phyloP scores from a whole-genome alignment of 129 eudicot genomes.

The Pulicaria dysenterica region DNA sequence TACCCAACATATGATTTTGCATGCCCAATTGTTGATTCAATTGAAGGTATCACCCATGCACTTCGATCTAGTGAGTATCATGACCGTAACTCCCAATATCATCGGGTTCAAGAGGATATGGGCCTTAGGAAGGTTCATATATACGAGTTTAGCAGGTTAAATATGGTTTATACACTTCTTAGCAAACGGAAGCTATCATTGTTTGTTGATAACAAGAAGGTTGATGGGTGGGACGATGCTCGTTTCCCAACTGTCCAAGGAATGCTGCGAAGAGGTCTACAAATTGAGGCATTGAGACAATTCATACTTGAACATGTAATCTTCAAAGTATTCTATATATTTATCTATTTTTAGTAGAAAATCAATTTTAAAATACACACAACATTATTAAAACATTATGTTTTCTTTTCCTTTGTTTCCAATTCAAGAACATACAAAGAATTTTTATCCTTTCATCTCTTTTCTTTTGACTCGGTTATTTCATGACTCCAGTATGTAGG shows the following conservation, averaged over 20 bases:
- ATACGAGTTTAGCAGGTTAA: conserved; percentile 82
- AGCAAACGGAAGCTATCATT: conserved; percentile 87
- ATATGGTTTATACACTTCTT: conserved; percentile 92
- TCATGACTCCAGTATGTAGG: no score
- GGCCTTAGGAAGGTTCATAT: conserved; percentile 74
- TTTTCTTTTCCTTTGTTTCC: no score
- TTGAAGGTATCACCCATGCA: conserved; percentile 92
- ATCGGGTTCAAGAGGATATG: conserved; percentile 79
- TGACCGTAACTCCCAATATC: conserved; percentile 89
- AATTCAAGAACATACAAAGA: no score
- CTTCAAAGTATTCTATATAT: no score
- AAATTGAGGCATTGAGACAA: conserved; percentile 74
- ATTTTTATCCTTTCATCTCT: no score
- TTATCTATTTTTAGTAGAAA: no score
- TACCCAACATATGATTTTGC: conserved; percentile 96
- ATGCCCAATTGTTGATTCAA: conserved; percentile 86
- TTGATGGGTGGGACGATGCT: conserved; percentile 97
- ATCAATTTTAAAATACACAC: not conserved
- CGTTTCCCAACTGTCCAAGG: conserved; percentile 97
- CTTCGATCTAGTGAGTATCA: conserved; percentile 91
- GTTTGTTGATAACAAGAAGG: conserved; percentile 84
- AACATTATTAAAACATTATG: not conserved
- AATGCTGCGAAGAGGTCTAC: conserved; percentile 84
- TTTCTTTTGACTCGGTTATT: no score
- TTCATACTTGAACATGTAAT: conserved; percentile 90